Percentiles rank a stretch among this genome's conserved stretches.
These are phyloP conservation scores for Elaeagnus macrophylla DNA, from an alignment of 306 rosid genomes.

Conservation along the genomic window DNA sequence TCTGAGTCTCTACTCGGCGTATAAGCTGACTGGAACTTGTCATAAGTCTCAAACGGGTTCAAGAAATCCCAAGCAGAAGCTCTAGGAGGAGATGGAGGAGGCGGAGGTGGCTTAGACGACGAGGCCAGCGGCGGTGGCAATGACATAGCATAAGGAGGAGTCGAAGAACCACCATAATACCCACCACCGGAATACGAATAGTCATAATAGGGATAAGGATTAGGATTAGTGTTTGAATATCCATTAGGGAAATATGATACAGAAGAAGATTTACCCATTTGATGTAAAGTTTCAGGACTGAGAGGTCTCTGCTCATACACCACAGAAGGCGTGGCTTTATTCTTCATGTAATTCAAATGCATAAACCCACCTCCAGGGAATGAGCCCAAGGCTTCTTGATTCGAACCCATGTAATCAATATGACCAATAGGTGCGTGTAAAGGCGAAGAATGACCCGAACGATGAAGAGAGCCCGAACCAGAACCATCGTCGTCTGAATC, in stretches of 20 bases:
- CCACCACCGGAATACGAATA: slow-evolving; percentile 41
- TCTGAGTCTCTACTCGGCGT: slow-evolving; percentile 69
- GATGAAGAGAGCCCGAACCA: slow-evolving; percentile 36
- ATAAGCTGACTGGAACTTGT: slow-evolving; percentile 38
- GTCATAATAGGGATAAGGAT: slow-evolving; percentile 23
- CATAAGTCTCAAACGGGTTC: slow-evolving; percentile 48
- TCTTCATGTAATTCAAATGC: slow-evolving; percentile 62
- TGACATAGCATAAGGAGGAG: slow-evolving; percentile 21
- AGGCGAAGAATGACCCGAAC: slow-evolving; percentile 53
- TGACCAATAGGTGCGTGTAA: slow-evolving; percentile 26
- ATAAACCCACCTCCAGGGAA: slow-evolving; percentile 26
- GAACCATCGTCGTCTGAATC: slow-evolving; percentile 38
- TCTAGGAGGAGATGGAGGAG: slow-evolving; percentile 82
- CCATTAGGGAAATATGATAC: slow-evolving; percentile 15
- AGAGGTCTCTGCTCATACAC: slow-evolving; percentile 54
- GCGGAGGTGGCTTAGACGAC: slow-evolving; percentile 51
- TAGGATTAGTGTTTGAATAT: slow-evolving; percentile 12
- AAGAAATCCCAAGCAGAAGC: slow-evolving; percentile 70
- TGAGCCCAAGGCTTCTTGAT: slow-evolving; percentile 19
- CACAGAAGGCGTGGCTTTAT: slow-evolving; percentile 50
- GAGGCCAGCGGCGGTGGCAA: slow-evolving; percentile 17
- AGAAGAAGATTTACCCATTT: slow-evolving; percentile 62
- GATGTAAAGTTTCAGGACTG: slow-evolving; percentile 31
- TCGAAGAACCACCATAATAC: slow-evolving; percentile 22
- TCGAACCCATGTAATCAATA: slow-evolving; percentile 18